Conservation (phyloP, 768 basidiomycete genomes). For the Leccinellum rugosiceps region DNA sequence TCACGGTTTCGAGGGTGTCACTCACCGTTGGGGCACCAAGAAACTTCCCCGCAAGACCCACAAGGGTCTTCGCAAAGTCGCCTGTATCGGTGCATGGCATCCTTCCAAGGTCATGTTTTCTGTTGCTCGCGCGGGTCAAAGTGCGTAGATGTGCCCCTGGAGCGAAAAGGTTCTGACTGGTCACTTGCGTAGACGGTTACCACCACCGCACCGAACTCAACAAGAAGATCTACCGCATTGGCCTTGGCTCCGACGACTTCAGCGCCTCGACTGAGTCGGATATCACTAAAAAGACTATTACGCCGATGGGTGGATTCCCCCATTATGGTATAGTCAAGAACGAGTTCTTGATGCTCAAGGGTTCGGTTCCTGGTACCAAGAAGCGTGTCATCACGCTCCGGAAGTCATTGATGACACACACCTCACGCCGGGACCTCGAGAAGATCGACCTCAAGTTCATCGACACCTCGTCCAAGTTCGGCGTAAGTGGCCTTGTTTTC, state of each 20-base stretch:
- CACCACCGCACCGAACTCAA: conserved; percentile 97
- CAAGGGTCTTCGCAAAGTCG: conserved; percentile 99
- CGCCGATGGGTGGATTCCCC: conserved; percentile 98
- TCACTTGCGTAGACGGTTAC: conserved; percentile 68
- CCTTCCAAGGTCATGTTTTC: conserved; percentile 99
- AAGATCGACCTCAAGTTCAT: conserved; percentile 98
- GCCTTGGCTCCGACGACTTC: conserved; percentile 66
- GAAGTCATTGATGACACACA: conserved; percentile 96
- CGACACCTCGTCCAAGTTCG: conserved; percentile 97
- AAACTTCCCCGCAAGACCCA: conserved; percentile 98
- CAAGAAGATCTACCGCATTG: conserved; percentile 99
- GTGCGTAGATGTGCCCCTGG: conserved; percentile 45
- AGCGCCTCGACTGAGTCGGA: conserved; percentile 96
- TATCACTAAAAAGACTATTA: conserved; percentile 89
- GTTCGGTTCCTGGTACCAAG: conserved; percentile 92
- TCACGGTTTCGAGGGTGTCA: conserved; percentile 99
- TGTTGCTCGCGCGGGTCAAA: conserved; percentile 99
- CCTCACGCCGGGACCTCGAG: conserved; percentile 93
- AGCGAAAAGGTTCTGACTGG: conserved; percentile 1
- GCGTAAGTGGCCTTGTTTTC: conserved; percentile 50
- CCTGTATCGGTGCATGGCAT: conserved; percentile 98
- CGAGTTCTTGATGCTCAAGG: conserved; percentile 97
- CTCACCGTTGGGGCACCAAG: conserved; percentile 99
- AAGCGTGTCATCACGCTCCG: conserved; percentile 98
- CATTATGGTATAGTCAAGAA: conserved; percentile 99